Evolutionary conservation across 2,329 filamentous ascomycete species (phyloP).

Genomic region (Harringtonia lauricola): DNA sequence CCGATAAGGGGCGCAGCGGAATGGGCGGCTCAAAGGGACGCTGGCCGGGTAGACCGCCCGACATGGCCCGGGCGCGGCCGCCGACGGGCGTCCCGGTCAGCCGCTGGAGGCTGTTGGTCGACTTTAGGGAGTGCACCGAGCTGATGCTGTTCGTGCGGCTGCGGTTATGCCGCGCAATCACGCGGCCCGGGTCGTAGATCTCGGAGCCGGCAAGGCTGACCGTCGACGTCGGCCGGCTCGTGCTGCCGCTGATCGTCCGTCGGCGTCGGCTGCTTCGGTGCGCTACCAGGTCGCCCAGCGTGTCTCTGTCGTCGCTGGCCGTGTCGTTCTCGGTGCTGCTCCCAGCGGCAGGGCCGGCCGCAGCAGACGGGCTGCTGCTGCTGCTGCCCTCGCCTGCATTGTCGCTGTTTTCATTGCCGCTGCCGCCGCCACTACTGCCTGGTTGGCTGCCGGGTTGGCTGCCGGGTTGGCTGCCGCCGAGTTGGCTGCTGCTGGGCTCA

Average conservation of each 20-base stretch:
- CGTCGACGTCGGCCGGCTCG: neutral
- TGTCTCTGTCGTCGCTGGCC: conserved; percentile 3
- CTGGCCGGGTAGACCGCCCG: neutral
- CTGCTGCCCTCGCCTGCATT: too few relatives aligned
- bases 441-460: too few relatives aligned
- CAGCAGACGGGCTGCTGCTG: too few relatives aligned
- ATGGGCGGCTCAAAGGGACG: neutral
- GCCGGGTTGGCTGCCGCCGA: too few relatives aligned
- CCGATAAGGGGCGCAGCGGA: neutral
- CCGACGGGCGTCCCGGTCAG: neutral
- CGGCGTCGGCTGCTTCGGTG: neutral
- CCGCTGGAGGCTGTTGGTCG: conserved; percentile 1
- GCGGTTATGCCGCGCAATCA: conserved; percentile 10
- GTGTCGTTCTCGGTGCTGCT: neutral
- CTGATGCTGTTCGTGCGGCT: conserved; percentile 7
- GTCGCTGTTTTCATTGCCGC: too few relatives aligned
- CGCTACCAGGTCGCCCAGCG: conserved; percentile 3
- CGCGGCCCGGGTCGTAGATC: conserved; percentile 8
- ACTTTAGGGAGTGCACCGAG: conserved; percentile 6
- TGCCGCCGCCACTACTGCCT: too few relatives aligned
- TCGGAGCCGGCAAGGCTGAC: neutral
- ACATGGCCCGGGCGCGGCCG: too few relatives aligned
- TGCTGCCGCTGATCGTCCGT: conserved; percentile 1
- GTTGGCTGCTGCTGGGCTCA: too few relatives aligned
- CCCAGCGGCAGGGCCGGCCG: neutral